Conservation (phyloP, 208 protist species). For the Jaenimonas drosophilae region DNA sequence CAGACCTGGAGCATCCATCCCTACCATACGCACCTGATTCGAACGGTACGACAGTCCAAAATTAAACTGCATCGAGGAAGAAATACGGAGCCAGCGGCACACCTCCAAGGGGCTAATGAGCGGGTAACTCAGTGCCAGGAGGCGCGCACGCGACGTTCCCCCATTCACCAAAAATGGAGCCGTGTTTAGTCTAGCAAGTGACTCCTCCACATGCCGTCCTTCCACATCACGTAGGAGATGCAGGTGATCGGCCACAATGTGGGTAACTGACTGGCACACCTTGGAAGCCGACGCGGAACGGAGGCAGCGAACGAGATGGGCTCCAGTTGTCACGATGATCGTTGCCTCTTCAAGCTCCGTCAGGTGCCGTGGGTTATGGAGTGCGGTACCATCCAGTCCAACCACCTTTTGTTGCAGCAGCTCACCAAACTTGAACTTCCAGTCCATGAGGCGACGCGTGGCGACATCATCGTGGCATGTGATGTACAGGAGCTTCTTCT, state of each 20-base stretch:
- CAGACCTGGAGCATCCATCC: constrained; percentile 34
- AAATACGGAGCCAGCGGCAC: constrained; percentile 76
- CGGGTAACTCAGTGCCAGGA: constrained; percentile 80
- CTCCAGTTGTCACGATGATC: constrained; percentile 57
- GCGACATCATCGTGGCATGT: constrained; percentile 59
- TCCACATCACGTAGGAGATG: constrained; percentile 73
- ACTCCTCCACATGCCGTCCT: constrained; percentile 74
- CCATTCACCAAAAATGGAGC: constrained; percentile 46
- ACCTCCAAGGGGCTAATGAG: constrained; percentile 75
- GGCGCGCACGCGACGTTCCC: constrained; percentile 36
- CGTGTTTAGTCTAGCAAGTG: constrained; percentile 58
- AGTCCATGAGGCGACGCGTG: constrained; percentile 63
- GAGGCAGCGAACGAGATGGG: constrained; percentile 41
- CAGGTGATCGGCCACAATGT: constrained; percentile 75
- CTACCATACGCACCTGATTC: constrained; percentile 51
- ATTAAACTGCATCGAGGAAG: constrained; percentile 52
- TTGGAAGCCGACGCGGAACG: too few species aligned
- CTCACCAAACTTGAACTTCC: constrained; percentile 75
- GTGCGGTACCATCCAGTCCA: constrained; percentile 11
- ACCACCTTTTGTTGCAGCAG: constrained; percentile 48
- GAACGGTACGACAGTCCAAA: constrained; percentile 67
- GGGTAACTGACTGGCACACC: too few species aligned
- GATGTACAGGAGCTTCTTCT: constrained; percentile 70
- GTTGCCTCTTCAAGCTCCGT: constrained; percentile 17
- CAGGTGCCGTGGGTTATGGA: neutral